Evolutionary conservation across 164 flowering plant species (phyloP).

Genomic region (Stephania cephalantha): DNA sequence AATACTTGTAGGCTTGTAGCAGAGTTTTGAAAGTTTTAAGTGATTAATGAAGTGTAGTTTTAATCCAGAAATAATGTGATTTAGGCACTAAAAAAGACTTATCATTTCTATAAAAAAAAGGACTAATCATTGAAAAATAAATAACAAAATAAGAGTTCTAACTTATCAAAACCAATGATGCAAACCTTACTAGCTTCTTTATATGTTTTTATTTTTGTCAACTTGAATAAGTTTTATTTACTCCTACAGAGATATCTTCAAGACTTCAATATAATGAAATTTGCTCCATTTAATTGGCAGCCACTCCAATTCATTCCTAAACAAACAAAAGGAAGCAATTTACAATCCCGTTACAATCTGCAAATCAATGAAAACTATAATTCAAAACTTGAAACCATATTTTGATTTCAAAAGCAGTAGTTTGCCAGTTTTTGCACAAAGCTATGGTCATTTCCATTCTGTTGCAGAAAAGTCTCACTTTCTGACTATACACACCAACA

Average conservation of each 20-base stretch:
- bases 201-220: too few relatives aligned
- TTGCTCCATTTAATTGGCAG: neutral
- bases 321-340: neutral
- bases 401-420: neutral
- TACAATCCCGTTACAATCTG: neutral
- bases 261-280: neutral
- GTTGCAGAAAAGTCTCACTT: neutral
- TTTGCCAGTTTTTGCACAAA: neutral
- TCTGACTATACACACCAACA: neutral
- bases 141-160: too few relatives aligned
- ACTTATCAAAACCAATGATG: too few relatives aligned
- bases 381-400: neutral
- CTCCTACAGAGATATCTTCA: neutral
- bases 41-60: too few relatives aligned
- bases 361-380: neutral
- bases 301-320: neutral
- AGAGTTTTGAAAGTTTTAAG: too few relatives aligned
- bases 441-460: neutral
- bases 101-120: too few relatives aligned
- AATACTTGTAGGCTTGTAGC: too few relatives aligned
- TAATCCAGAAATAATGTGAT: too few relatives aligned
- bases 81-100: too few relatives aligned
- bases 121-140: too few relatives aligned
- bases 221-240: too few relatives aligned
- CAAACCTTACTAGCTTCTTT: too few relatives aligned